Evolutionary conservation across 2,329 filamentous ascomycete genomes (phyloP).

Genomic region (Trichoderma koningii): DNA sequence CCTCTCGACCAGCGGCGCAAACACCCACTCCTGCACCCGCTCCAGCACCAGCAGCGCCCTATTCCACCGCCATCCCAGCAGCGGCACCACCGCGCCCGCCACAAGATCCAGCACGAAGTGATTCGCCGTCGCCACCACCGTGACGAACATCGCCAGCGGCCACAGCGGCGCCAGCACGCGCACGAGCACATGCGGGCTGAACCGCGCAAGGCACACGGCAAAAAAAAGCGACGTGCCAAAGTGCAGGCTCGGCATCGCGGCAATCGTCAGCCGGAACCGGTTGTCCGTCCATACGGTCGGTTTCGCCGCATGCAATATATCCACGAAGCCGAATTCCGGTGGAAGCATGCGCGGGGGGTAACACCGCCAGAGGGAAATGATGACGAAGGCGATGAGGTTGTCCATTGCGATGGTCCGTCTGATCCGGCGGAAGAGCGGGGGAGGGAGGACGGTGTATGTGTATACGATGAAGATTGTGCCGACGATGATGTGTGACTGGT

Average conservation of each 20-base stretch:
- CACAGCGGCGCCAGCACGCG: constrained; percentile 7
- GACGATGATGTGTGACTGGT: constrained; percentile 17
- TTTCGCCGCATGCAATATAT: not conserved
- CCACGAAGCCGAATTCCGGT: constrained; percentile 11
- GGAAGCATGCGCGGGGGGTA: constrained; percentile 12
- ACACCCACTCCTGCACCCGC: constrained; percentile 11
- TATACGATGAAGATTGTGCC: constrained; percentile 19
- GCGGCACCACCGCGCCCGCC: constrained; percentile 4
- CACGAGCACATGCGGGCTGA: not conserved
- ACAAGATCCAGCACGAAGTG: constrained; percentile 12
- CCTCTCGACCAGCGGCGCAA: constrained; percentile 5
- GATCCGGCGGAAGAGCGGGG: not conserved
- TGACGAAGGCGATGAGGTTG: constrained; percentile 3
- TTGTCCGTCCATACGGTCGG: constrained; percentile 7
- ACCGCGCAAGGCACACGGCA: not conserved
- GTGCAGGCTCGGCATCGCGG: constrained; percentile 11
- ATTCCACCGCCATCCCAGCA: constrained; percentile 14
- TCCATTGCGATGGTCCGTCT: constrained; percentile 15
- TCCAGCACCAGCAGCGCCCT: constrained; percentile 15
- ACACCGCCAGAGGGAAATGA: not conserved
- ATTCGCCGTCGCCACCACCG: constrained; percentile 16
- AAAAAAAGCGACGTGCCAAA: constrained; percentile 6
- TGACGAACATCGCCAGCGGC: constrained; percentile 14
- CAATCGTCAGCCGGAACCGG: constrained; percentile 9
- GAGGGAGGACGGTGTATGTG: not conserved